Base-by-base conservation (phyloP, 805 yeast genomes). In the Brettanomyces anomalus region DNA sequence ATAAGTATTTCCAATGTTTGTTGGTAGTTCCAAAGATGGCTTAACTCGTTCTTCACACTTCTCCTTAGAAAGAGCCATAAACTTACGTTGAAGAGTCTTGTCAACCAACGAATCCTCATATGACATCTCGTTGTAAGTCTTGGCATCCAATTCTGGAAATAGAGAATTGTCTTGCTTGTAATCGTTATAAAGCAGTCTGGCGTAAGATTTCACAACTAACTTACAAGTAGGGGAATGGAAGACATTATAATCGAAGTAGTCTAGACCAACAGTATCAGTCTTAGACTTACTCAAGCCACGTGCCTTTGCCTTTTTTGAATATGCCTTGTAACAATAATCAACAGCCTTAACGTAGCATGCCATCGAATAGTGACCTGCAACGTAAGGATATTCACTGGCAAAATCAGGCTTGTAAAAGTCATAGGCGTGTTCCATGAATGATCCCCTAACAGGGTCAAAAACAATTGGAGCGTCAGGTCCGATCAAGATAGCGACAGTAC, bases 171-270 rank as follows among this genome's bases (percentile, higher is more conserved):
- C 73, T 50, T 79, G 72, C 61, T 71, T 73, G 73, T 76, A 90
- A 68, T 90, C 98, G 62, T 87, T 81, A 76, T 83, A 93, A 54
- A 85, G 65, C 61, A 93, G 68, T 71, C 98, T 82, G 43, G 95
- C 98, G 62, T 77, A 93, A 6, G 95, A 85, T 72, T 93, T 93
- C 56, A 80, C 68, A 47, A 93, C 97, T 58, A 89, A 76, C 71
- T 93, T 93, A 72, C 98, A 90, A 49, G 93, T 93, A 62, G 98
- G 98, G 43, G 88, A 96, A 65, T 93, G 98, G 89, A 93, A 93
- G 33, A 88, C 90, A 57, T 85, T 82, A 74, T 84, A 93, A 67
- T 87, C 96, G 61, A 93, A 93, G 59, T 74, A 72, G 47, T 79
- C 70, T 40, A 86, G 71, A 50, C 88, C 87, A 50, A 79, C 84